phyloP scores from a whole-genome alignment of 768 basidiomycete species.

The Tylopilus intermedius region DNA sequence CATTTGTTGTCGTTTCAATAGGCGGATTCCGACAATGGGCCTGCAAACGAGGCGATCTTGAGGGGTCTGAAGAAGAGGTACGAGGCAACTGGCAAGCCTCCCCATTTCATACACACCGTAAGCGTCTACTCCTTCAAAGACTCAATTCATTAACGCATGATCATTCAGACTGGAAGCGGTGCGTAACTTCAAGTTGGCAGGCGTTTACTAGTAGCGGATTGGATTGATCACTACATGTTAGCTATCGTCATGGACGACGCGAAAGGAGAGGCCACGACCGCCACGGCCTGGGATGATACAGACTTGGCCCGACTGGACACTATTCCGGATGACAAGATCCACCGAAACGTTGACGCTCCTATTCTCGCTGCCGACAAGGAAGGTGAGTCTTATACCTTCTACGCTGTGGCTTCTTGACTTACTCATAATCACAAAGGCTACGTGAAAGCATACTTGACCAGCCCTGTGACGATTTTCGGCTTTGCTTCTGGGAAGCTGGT shows the following conservation, averaged over 20 bases:
- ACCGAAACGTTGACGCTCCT: slow-evolving; percentile 46
- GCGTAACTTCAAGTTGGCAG: background rate
- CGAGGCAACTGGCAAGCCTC: slow-evolving; percentile 36
- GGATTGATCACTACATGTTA: slow-evolving; percentile 6
- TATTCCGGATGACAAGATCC: slow-evolving; percentile 41
- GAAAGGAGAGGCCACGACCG: slow-evolving; percentile 34
- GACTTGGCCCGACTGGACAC: slow-evolving; percentile 44
- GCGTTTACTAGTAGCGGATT: background rate
- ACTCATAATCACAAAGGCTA: slow-evolving; percentile 13
- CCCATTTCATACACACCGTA: slow-evolving; percentile 61
- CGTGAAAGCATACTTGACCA: slow-evolving; percentile 37
- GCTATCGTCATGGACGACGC: slow-evolving; percentile 44
- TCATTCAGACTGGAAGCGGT: slow-evolving; percentile 48
- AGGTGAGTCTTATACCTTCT: slow-evolving; percentile 27
- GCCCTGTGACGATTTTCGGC: slow-evolving; percentile 59
- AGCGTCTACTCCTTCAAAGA: slow-evolving; percentile 15
- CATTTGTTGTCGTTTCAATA: slow-evolving; percentile 7
- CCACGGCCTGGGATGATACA: slow-evolving; percentile 45
- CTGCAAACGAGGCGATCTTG: slow-evolving; percentile 43
- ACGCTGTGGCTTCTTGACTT: background rate
- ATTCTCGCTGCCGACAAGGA: slow-evolving; percentile 45
- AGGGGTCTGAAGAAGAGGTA: slow-evolving; percentile 47
- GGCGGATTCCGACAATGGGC: slow-evolving; percentile 47
- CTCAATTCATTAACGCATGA: background rate
- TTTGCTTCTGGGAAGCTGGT: slow-evolving; percentile 46